Evolutionary conservation across 208 protist species (phyloP), one percentile per base, ranked within the genome.

Genomic region (Acanthamoeba sp.): DNA sequence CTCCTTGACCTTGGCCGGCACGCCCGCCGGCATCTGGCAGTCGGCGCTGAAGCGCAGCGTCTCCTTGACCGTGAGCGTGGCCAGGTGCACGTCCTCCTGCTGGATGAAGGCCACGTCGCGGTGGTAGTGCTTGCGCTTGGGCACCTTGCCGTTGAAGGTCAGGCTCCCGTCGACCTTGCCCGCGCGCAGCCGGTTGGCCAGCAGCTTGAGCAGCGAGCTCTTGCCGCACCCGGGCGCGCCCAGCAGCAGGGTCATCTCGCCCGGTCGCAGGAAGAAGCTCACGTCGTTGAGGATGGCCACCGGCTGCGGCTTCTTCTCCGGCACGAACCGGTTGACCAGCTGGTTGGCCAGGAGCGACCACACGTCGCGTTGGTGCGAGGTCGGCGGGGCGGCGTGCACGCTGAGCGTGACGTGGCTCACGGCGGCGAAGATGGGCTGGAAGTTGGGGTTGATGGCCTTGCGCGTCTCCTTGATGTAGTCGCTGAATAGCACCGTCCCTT

Each of bases 1-100:
- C 5, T 91, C 42, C 38, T 73, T 88, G n/a, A 89, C 80, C 64
- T 84, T 40, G 1, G 20, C n/a, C 24, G 48, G 4, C 36, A 85
- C 59, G 20, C 50, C 27, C 5, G 64, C 2, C n/a, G 52, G 48
- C 90, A 96, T 95, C 66, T 94, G 94, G n/a, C 93, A 59, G 55
- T 93, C 94, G 29, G 94, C 95, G 42, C 94, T 95, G 29, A 96
- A 96, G 18, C n/a, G 69, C 14, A 96, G 34, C n/a, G 95, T 96
- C 48, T 96, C 95, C 38, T 57, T 32, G n/a, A 95, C 95, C 9
- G 40, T 29, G 40, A 82, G 36, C 10, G 80, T 80, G 16, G 18
- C 42, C 24, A 93, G 9, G 42, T 93, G 90, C 18, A 93, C 48
- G 71, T 93, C 90, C 22, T 78, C 90, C 38, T 93, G 90, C 27